A percentile compares a stretch with the other conserved stretches of the same genome.
These are phyloP conservation scores for Sugiyamaella grinbergsii DNA, from an alignment of 1,139 yeast species.

Conservation along the genomic window DNA sequence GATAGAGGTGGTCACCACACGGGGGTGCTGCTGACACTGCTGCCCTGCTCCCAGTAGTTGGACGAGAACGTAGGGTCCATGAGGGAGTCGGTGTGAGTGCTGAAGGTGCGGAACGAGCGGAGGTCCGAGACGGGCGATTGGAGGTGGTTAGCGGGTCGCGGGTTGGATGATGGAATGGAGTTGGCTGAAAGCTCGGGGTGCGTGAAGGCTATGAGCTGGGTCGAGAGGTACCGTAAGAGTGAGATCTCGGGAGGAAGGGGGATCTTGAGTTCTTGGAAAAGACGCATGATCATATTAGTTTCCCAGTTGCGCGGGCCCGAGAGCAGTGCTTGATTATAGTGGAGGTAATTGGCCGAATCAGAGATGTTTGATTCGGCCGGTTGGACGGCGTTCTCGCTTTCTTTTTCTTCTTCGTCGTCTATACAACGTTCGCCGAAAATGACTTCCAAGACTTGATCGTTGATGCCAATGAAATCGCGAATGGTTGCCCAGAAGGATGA, in stretches of 20 bases:
- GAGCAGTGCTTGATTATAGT: constrained; percentile 30
- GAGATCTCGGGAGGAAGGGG: constrained; percentile 27
- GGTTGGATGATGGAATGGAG: background rate
- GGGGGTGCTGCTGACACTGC: constrained; percentile 27
- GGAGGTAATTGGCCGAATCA: constrained; percentile 15
- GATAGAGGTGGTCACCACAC: constrained; percentile 24
- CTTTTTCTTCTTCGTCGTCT: constrained; percentile 19
- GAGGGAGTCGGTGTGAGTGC: constrained; percentile 19
- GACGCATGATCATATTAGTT: constrained; percentile 25
- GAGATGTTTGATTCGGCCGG: background rate
- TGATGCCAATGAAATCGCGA: constrained; percentile 37
- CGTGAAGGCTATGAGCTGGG: constrained; percentile 23
- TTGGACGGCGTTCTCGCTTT: background rate
- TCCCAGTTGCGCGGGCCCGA: constrained; percentile 39
- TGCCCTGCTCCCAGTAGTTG: constrained; percentile 28
- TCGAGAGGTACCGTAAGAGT: constrained; percentile 25
- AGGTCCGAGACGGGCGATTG: constrained; percentile 8
- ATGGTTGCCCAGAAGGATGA: constrained; percentile 28
- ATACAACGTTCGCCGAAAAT: constrained; percentile 36
- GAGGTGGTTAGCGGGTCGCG: background rate
- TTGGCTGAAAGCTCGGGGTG: constrained; percentile 16
- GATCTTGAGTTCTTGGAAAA: constrained; percentile 29
- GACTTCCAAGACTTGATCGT: constrained; percentile 40
- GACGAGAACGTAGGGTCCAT: constrained; percentile 10
- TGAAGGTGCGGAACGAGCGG: constrained; percentile 20